Percentiles rank a stretch among this genome's conserved stretches.
Evolutionary conservation across 805 yeast genomes (phyloP).

Genomic region (Komagataella phaffii): DNA sequence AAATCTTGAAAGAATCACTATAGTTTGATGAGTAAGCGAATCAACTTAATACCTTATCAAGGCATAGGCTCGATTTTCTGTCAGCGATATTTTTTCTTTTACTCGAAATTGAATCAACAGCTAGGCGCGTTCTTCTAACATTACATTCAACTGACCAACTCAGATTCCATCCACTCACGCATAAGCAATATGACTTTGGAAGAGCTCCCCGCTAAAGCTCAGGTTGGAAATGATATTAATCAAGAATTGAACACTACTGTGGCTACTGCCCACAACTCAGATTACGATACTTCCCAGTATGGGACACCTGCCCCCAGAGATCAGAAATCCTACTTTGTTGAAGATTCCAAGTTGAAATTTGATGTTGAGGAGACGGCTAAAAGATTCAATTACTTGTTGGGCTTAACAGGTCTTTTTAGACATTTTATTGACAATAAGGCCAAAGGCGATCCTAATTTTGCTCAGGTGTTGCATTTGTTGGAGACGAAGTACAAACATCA

Average conservation of each 20-base stretch:
- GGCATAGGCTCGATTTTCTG: neutral
- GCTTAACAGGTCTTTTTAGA: slow-evolving; percentile 75
- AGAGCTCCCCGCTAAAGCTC: neutral
- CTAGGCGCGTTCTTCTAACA: neutral
- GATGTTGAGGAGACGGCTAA: slow-evolving; percentile 58
- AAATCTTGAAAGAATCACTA: neutral
- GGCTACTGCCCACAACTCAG: neutral
- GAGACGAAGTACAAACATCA: slow-evolving; percentile 23
- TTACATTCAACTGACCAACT: neutral
- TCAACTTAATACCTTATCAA: neutral
- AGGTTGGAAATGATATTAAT: neutral
- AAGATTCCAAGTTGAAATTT: slow-evolving; percentile 10
- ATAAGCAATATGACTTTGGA: neutral
- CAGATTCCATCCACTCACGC: neutral
- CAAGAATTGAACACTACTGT: neutral
- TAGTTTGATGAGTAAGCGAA: neutral
- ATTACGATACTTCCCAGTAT: neutral
- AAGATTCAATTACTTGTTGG: slow-evolving; percentile 69
- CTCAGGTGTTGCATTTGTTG: slow-evolving; percentile 40
- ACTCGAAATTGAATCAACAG: neutral
- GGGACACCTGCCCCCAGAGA: slow-evolving; percentile 8
- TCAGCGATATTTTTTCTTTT: neutral
- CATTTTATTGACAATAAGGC: slow-evolving; percentile 79
- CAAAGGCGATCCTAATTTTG: slow-evolving; percentile 62
- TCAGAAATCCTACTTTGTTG: slow-evolving; percentile 16